Evolutionary conservation across 169 alveolate genomes (phyloP).

Genomic region (Condylostoma magnum): DNA sequence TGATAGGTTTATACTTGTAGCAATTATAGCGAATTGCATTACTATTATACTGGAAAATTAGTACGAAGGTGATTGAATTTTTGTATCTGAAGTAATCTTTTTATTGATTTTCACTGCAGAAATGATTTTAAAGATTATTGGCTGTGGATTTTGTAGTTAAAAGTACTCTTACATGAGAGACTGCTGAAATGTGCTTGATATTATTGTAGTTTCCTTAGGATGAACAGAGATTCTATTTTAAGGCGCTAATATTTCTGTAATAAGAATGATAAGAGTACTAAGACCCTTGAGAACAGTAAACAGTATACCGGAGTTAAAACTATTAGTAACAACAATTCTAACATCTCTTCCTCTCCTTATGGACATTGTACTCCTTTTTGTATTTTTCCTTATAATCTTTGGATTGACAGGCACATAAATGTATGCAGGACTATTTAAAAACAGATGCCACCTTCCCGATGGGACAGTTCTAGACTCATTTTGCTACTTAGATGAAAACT

Average conservation of each 20-base stretch:
- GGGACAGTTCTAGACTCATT: background rate
- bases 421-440: slow-evolving; percentile 43
- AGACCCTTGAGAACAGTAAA: slow-evolving; percentile 70
- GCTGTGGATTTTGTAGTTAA: slow-evolving; percentile 45
- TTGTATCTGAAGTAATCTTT: background rate
- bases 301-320: slow-evolving; percentile 60
- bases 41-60: background rate
- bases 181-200: slow-evolving; percentile 72
- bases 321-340: slow-evolving; percentile 46
- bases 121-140: slow-evolving; percentile 29
- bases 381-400: slow-evolving; percentile 47
- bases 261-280: slow-evolving; percentile 57
- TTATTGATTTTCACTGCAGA: slow-evolving; percentile 30
- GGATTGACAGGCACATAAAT: slow-evolving; percentile 67
- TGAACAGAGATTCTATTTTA: slow-evolving; percentile 3
- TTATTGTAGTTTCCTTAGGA: slow-evolving; percentile 61
- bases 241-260: slow-evolving; percentile 33
- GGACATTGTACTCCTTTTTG: slow-evolving; percentile 50
- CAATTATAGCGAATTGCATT: background rate
- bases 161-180: slow-evolving; percentile 65
- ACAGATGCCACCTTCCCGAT: background rate
- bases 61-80: background rate
- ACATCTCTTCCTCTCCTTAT: slow-evolving; percentile 51
- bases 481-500: background rate
- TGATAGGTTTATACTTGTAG: slow-evolving; percentile 12